Conservation (phyloP, 176 grass and related monocot species). For the sorghum (Sorghum bicolor) region Sorghum_bicolor_NCBIv3 NC_012878.2:55705501-55706000, state of each 20-base stretch:
- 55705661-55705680: background rate
- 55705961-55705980: background rate
- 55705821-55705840: background rate
- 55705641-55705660: conserved; percentile 5
- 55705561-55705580: conserved; percentile 2
- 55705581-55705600: no score
- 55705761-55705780: background rate
- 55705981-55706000: no score
- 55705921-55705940: background rate
- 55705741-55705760: background rate
- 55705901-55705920: conserved; percentile 4
- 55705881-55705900: background rate
- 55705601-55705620: background rate
- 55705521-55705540: background rate
- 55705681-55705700: background rate
- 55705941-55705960: background rate
- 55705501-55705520: background rate
- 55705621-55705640: background rate
- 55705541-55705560: background rate
- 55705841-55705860: background rate
- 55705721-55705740: conserved; percentile 3
- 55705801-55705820: conserved; percentile 25
- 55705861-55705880: background rate
- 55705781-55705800: background rate
- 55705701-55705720: background rate